Conservation (phyloP, 257 asterid species). For the Gardenia jasminoides region DNA sequence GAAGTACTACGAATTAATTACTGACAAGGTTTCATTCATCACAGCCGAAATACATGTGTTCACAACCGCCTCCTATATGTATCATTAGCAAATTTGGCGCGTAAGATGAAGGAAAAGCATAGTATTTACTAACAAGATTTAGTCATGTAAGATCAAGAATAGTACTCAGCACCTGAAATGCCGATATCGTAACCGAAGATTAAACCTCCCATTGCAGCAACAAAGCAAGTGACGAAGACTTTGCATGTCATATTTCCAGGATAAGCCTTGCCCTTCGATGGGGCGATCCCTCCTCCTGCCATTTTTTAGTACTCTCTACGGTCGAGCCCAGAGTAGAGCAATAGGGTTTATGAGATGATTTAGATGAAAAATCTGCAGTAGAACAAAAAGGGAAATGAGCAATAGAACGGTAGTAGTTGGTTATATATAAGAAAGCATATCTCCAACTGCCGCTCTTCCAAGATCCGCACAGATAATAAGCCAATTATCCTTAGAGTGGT, state of each 20-base stretch:
- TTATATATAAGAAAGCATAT: not conserved
- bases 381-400: too few species aligned
- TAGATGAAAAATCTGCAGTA: not conserved
- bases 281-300: constrained; percentile 67
- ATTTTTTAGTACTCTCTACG: constrained; percentile 17
- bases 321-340: too few species aligned
- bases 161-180: constrained; percentile 49
- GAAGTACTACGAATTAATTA: too few species aligned
- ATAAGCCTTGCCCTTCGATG: constrained; percentile 47
- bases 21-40: too few species aligned
- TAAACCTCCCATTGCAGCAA: constrained; percentile 86
- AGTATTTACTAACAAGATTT: too few species aligned
- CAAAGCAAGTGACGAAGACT: constrained; percentile 53
- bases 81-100: too few species aligned
- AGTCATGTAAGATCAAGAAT: too few species aligned
- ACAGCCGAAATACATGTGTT: too few species aligned
- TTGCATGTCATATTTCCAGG: constrained; percentile 67
- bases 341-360: not conserved
- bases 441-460: not conserved
- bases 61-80: too few species aligned
- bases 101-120: too few species aligned
- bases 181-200: constrained; percentile 85
- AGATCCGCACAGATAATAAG: not conserved
- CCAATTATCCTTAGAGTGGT: too few species aligned
- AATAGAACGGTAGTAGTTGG: not conserved